Base-by-base conservation (phyloP, 2,329 filamentous ascomycete species). In the Pseudocercospora macadamiae region DNA sequence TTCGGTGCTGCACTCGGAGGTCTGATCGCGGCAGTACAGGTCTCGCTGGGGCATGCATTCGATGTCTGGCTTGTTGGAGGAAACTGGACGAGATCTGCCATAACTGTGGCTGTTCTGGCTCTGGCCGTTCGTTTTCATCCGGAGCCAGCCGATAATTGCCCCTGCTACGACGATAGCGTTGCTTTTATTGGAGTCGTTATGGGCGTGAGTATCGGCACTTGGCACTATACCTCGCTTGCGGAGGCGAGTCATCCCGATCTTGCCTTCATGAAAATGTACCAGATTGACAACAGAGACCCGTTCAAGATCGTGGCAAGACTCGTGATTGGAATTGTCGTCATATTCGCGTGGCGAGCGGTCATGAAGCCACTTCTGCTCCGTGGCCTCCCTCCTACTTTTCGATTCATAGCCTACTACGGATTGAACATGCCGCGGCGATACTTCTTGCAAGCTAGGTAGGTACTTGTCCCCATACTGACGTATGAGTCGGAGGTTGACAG, bases 81-180 rank as follows among this genome's bases (percentile, higher is more conserved):
- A 60, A 81, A 82, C 19, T 88, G 86, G 79, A 73, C 81, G n/a
- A 86, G 86, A 9, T 84, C 91, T 1, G 68, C 88, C 0, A 74
- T 89, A 12, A 80, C 89, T 0, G 82, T 86, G 1, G 65, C 92
- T 14, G 71, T 88, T 18, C 85, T 96, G 45, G 81, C 95, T 56
- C 77, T 89, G 6, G 93, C 57, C n/a, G 63, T 64, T 34, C 64
- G 66, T 7, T 87, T 97, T 28, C 93, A 99, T 70, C 95, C 95
- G 0, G 95, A 99, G 70, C 95, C 95, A 0, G 95, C 92, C 1
- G 95, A 99, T 73, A 91, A 97, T 73, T 99, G 95, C 67, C 93
- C 93, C 3, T 97, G 93, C 74, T 97, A 96, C 71, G 93, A 97
- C 72, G 93, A 97, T 76, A 96, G 91, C 68, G 91, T 97, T 49